Evolutionary conservation across 2,329 filamentous ascomycete genomes (phyloP).

Genomic region (Fusarium sororula): DNA sequence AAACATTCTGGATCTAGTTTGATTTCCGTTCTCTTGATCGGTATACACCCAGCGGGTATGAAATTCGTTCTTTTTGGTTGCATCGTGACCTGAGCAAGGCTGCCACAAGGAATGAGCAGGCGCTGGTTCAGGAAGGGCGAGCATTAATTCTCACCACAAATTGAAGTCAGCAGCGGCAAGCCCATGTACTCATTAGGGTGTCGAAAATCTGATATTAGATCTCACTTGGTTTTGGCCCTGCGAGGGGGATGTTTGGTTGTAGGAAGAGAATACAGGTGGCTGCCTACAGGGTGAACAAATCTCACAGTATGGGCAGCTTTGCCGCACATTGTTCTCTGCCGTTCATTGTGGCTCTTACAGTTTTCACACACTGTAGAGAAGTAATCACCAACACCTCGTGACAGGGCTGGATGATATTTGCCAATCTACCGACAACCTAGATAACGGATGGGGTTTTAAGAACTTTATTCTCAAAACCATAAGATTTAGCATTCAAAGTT

Average conservation of each 20-base stretch:
- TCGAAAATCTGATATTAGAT: neutral
- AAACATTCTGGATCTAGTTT: conserved; percentile 24
- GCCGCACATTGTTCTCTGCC: neutral
- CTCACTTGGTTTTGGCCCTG: neutral
- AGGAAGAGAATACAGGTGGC: neutral
- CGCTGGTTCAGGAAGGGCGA: neutral
- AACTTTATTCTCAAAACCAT: neutral
- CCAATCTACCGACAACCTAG: neutral
- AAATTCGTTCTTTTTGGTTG: conserved; percentile 39
- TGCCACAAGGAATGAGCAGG: neutral
- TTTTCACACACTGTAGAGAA: neutral
- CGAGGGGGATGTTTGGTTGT: neutral
- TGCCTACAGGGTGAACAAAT: neutral
- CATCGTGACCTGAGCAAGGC: conserved; percentile 18
- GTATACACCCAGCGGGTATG: conserved; percentile 54
- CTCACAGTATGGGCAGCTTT: neutral
- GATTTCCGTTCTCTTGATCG: conserved; percentile 39
- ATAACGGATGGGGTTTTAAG: neutral
- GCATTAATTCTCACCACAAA: neutral
- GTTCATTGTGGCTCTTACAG: neutral
- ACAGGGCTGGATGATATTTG: neutral
- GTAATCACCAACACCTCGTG: neutral
- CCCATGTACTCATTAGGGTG: neutral
- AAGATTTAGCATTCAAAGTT: neutral
- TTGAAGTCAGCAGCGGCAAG: neutral